Percentiles rank a stretch among this genome's conserved stretches.
These are phyloP conservation scores for Meira miltonrushii DNA, from an alignment of 1,284 basidiomycete genomes.

Conservation along the genomic window DNA sequence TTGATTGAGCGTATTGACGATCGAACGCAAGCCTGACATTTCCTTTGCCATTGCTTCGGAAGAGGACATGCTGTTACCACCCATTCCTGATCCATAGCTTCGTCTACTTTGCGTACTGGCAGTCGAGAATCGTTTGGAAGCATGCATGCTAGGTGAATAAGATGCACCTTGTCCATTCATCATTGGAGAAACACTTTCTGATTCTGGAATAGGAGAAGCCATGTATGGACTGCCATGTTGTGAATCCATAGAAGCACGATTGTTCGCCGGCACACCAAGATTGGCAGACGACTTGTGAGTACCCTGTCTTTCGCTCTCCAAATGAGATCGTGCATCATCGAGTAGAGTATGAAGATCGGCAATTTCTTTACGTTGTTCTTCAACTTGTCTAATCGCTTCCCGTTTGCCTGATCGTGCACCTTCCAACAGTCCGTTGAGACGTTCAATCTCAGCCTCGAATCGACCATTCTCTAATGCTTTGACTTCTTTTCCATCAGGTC, in stretches of 20 bases:
- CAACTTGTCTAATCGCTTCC: neutral
- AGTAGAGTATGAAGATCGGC: conserved; percentile 19
- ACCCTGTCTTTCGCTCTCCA: neutral
- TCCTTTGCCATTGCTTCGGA: conserved; percentile 18
- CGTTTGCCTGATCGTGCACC: conserved; percentile 11
- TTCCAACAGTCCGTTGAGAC: conserved; percentile 11
- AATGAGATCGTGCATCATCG: conserved; percentile 2
- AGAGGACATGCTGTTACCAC: neutral
- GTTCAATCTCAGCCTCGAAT: conserved; percentile 8
- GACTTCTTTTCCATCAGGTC: conserved; percentile 17
- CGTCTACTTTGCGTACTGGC: neutral
- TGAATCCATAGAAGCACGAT: conserved; percentile 30
- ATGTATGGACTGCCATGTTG: conserved; percentile 22
- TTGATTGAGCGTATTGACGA: conserved; percentile 21
- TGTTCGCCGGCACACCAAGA: conserved; percentile 23
- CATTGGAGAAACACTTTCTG: neutral
- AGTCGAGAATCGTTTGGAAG: neutral
- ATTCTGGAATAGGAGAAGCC: conserved; percentile 12
- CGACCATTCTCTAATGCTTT: conserved; percentile 20
- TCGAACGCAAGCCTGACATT: conserved; percentile 11
- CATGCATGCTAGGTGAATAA: neutral
- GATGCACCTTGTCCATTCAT: neutral
- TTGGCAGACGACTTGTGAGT: too few species aligned
- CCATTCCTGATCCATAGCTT: conserved; percentile 1
- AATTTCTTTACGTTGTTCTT: conserved; percentile 20